phyloP scores from a whole-genome alignment of 371 early-diverging fungal genomes.

The Mortierella sp. region DNA sequence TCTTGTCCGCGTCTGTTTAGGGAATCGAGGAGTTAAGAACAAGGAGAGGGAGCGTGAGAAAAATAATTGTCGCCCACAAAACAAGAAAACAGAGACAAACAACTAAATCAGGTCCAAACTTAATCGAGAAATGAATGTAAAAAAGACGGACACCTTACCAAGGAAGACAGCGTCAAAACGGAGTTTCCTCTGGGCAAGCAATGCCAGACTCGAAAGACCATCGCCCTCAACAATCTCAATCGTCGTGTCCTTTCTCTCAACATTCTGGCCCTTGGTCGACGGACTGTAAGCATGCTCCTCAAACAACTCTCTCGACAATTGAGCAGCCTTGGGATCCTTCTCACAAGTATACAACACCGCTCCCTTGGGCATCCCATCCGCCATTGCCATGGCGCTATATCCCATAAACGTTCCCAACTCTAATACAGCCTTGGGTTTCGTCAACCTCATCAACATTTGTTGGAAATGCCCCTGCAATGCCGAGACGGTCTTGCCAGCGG shows the following conservation, averaged over 20 bases:
- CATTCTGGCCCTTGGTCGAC: neutral
- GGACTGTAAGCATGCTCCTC: slow-evolving; percentile 25
- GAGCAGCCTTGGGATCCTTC: slow-evolving; percentile 57
- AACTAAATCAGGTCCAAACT: neutral
- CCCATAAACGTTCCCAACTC: slow-evolving; percentile 79
- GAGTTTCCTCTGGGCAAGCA: slow-evolving; percentile 32
- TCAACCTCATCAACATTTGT: slow-evolving; percentile 57
- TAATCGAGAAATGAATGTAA: neutral
- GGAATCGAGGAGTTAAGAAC: neutral
- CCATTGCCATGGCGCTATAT: slow-evolving; percentile 72
- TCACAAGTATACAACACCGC: slow-evolving; percentile 64
- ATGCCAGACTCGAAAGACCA: slow-evolving; percentile 45
- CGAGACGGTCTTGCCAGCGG: slow-evolving; percentile 64
- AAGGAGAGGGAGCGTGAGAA: neutral
- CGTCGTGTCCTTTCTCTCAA: slow-evolving; percentile 36
- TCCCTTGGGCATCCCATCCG: slow-evolving; percentile 61
- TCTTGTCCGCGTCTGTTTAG: slow-evolving; percentile 74
- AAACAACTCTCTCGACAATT: slow-evolving; percentile 61
- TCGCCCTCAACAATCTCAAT: slow-evolving; percentile 49
- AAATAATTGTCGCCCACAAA: neutral
- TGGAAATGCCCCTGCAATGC: slow-evolving; percentile 63
- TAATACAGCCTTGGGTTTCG: slow-evolving; percentile 59
- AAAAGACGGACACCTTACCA: slow-evolving; percentile 56
- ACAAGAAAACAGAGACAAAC: neutral
- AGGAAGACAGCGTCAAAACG: slow-evolving; percentile 70